Percentiles rank a stretch among this genome's conserved stretches.
phyloP scores from a whole-genome alignment of 768 basidiomycete genomes.

The Porphyrellus cyaneotinctus region DNA sequence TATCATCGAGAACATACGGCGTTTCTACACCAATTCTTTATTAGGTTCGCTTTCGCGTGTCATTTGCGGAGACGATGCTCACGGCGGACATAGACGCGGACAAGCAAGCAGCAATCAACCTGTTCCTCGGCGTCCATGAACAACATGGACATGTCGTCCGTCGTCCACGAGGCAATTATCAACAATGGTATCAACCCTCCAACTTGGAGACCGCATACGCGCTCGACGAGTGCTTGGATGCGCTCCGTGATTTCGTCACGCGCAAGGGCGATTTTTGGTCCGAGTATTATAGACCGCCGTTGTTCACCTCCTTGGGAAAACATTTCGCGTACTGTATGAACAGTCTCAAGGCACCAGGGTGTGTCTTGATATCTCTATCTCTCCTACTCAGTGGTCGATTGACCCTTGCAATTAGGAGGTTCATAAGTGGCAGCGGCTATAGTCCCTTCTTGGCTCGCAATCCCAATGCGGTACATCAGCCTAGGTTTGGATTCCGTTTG shows the following conservation, averaged over 20 bases:
- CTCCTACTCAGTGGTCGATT: neutral
- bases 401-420: slow-evolving; percentile 48
- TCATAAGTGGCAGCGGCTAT: slow-evolving; percentile 57
- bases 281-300: slow-evolving; percentile 80
- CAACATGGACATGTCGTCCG: slow-evolving; percentile 45
- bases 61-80: neutral
- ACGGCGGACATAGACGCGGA: slow-evolving; percentile 66
- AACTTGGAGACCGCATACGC: slow-evolving; percentile 67
- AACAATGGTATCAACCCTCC: slow-evolving; percentile 77
- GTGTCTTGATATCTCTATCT: slow-evolving; percentile 14
- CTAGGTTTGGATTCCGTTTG: slow-evolving; percentile 29
- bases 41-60: slow-evolving; percentile 48
- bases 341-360: slow-evolving; percentile 81
- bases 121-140: slow-evolving; percentile 82
- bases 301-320: slow-evolving; percentile 82
- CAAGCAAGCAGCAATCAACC: slow-evolving; percentile 95
- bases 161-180: slow-evolving; percentile 69
- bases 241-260: slow-evolving; percentile 57
- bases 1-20: slow-evolving; percentile 90
- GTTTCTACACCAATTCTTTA: slow-evolving; percentile 93
- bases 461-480: slow-evolving; percentile 33
- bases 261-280: slow-evolving; percentile 75
- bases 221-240: slow-evolving; percentile 58
- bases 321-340: slow-evolving; percentile 95
- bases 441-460: slow-evolving; percentile 75